Evolutionary conservation across 331 rosid genomes (phyloP).

Genomic region (Phaseolus coccineus): DNA sequence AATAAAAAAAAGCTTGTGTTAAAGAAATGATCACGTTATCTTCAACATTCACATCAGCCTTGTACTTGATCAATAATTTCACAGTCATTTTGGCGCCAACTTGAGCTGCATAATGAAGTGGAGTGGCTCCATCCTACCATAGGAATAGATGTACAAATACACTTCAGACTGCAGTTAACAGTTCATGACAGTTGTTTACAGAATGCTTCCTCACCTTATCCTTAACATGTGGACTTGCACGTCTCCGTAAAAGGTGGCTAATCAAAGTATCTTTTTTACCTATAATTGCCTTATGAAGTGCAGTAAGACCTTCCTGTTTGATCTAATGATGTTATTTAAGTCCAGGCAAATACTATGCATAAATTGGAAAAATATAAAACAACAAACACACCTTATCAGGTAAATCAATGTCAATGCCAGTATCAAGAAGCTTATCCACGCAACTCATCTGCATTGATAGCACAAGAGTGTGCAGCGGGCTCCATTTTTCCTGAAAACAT

Average conservation of each 20-base stretch:
- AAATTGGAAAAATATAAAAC: constrained; percentile 23
- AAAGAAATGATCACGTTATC: constrained; percentile 67
- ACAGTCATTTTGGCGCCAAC: constrained; percentile 88
- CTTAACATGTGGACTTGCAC: constrained; percentile 85
- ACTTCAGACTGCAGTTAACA: constrained; percentile 22
- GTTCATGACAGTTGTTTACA: constrained; percentile 15
- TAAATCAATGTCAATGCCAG: constrained; percentile 68
- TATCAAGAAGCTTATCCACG: constrained; percentile 80
- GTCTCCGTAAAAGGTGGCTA: constrained; percentile 91
- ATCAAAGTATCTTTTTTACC: constrained; percentile 86
- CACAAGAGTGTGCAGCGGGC: constrained; percentile 74
- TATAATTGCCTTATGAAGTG: constrained; percentile 86
- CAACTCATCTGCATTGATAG: constrained; percentile 70
- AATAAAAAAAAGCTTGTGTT: constrained; percentile 22
- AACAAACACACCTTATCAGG: constrained; percentile 58
- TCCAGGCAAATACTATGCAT: constrained; percentile 27
- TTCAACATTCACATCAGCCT: constrained; percentile 78
- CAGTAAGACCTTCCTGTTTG: constrained; percentile 83
- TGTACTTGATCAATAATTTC: constrained; percentile 81
- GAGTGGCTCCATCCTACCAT: constrained; percentile 92
- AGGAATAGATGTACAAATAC: constrained; percentile 37
- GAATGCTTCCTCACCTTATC: constrained; percentile 66
- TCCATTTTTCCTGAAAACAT: constrained; percentile 79
- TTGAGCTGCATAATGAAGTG: constrained; percentile 95
- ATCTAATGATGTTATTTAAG: constrained; percentile 44